Evolutionary conservation across 495 filamentous ascomycete genomes (phyloP).

Genomic region (Ascodesmis nigricans): DNA sequence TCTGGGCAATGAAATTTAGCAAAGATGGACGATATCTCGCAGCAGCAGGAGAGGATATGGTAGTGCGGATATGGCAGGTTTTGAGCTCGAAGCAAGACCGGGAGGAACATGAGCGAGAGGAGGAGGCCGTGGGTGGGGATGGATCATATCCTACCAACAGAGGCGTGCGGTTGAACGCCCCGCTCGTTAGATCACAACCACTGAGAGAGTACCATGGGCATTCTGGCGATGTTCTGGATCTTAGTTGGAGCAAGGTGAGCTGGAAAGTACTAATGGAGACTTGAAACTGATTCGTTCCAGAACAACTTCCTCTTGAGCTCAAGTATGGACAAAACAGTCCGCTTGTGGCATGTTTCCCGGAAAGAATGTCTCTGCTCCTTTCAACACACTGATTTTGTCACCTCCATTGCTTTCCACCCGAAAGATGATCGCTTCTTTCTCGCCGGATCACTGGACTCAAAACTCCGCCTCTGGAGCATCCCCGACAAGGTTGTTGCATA

Average conservation of each 20-base stretch:
- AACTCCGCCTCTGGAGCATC: constrained; percentile 85
- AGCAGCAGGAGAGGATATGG: constrained; percentile 64
- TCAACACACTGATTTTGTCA: constrained; percentile 91
- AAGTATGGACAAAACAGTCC: constrained; percentile 95
- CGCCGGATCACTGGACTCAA: constrained; percentile 82
- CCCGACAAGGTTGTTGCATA: constrained; percentile 89
- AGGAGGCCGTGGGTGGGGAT: constrained; percentile 32
- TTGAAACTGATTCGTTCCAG: constrained; percentile 24
- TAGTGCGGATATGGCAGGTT: constrained; percentile 80
- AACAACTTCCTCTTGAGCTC: constrained; percentile 95
- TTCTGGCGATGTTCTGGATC: constrained; percentile 63
- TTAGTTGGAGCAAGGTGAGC: constrained; percentile 84
- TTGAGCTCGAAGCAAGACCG: constrained; percentile 65
- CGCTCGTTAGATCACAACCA: constrained; percentile 67
- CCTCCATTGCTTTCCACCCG: constrained; percentile 84
- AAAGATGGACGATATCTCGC: constrained; percentile 83
- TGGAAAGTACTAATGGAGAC: neutral
- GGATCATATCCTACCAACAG: constrained; percentile 19
- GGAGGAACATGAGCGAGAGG: constrained; percentile 43
- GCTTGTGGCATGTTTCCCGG: constrained; percentile 77
- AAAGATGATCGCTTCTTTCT: constrained; percentile 91
- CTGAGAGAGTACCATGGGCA: constrained; percentile 66
- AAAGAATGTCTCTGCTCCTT: constrained; percentile 83
- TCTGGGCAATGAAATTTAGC: constrained; percentile 86
- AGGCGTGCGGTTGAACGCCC: constrained; percentile 53